Conservation (phyloP, 352 stramenopile species). For the Phytophthora pinifolia region DNA sequence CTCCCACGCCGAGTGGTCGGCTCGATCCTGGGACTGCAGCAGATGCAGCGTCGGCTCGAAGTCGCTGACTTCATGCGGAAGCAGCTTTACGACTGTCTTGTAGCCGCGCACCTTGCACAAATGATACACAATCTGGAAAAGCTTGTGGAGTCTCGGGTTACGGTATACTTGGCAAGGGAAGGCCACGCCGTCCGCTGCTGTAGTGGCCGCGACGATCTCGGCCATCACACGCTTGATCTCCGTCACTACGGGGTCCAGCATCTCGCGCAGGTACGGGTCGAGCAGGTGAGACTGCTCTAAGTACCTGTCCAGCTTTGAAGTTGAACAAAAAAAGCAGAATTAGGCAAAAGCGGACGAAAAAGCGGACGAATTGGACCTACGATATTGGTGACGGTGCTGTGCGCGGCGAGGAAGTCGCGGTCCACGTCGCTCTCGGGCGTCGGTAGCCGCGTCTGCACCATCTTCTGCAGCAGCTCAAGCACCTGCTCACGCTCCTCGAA, state of each 20-base stretch:
- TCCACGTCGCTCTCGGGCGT: conserved; percentile 47
- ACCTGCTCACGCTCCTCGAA: conserved; percentile 67
- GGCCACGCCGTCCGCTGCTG: conserved; percentile 20
- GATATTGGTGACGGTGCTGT: conserved; percentile 47
- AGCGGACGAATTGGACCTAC: conserved; percentile 22
- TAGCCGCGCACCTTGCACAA: conserved; percentile 96
- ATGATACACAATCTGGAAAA: conserved; percentile 94
- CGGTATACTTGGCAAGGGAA: conserved; percentile 83
- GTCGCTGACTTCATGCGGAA: conserved; percentile 95
- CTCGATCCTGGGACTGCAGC: conserved; percentile 85
- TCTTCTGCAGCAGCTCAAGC: conserved; percentile 35
- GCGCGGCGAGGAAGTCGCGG: conserved; percentile 39
- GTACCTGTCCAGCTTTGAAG: conserved; percentile 79
- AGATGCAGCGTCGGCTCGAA: conserved; percentile 94
- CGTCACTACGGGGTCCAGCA: conserved; percentile 67
- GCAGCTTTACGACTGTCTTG: conserved; percentile 95
- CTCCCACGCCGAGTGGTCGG: conserved; percentile 71
- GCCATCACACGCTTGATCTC: conserved; percentile 64
- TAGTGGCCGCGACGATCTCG: conserved; percentile 21
- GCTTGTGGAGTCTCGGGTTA: conserved; percentile 72
- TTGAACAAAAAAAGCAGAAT: conserved; percentile 2
- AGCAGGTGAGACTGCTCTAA: conserved; percentile 89
- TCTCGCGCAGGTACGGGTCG: conserved; percentile 82
- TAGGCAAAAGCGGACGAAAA: not conserved
- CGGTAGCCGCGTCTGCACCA: conserved; percentile 32